Percentiles rank a stretch among this genome's conserved stretches.
Evolutionary conservation across 306 rosid species (phyloP).

Genomic region (Vigna angularis): DNA sequence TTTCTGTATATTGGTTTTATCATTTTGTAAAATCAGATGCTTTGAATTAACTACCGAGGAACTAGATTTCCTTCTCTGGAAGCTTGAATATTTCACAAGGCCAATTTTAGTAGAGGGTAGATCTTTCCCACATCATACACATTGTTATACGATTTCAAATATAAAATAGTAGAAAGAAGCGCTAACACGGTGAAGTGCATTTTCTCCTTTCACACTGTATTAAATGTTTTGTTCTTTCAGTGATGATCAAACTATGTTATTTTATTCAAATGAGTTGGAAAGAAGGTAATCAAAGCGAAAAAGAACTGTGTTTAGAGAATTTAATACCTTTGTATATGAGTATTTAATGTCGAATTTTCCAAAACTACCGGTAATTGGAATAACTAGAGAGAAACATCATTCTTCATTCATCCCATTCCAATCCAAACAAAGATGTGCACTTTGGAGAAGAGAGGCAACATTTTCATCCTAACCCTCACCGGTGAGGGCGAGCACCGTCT

Average conservation of each 20-base stretch:
- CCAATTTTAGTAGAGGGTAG: too few relatives aligned
- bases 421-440: slow-evolving; percentile 59
- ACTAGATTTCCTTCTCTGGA: too few relatives aligned
- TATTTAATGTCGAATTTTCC: too few relatives aligned
- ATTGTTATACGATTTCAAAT: not conserved
- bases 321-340: too few relatives aligned
- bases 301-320: too few relatives aligned
- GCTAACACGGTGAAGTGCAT: not conserved
- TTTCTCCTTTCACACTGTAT: not conserved
- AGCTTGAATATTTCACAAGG: not conserved
- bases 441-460: slow-evolving; percentile 66
- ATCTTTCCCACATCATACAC: not conserved
- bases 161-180: not conserved
- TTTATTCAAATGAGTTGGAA: too few relatives aligned
- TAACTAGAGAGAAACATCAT: not conserved
- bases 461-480: slow-evolving; percentile 73
- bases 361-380: not conserved
- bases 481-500: slow-evolving; percentile 78
- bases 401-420: too few relatives aligned
- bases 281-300: too few relatives aligned
- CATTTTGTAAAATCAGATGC: too few relatives aligned
- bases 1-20: slow-evolving; percentile 31
- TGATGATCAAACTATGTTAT: too few relatives aligned
- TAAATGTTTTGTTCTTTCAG: too few relatives aligned
- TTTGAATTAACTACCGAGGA: not conserved